Base-by-base conservation (phyloP, 495 filamentous ascomycete species). In the Hypoxylon fragiforme region DNA sequence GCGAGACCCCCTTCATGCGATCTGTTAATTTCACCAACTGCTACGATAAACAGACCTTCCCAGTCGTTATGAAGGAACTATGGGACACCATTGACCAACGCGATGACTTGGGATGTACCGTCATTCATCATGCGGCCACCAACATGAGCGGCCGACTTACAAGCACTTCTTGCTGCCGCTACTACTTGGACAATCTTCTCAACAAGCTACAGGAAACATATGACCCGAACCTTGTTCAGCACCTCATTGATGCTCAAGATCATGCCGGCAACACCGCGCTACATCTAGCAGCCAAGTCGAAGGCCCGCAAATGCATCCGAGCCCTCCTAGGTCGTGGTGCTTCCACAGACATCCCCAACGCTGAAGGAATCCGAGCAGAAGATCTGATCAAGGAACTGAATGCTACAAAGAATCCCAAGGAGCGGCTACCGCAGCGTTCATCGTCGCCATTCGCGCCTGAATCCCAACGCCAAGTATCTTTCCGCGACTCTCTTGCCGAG, bases 11-110 rank as follows among this genome's bases (percentile, higher is more conserved):
- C 0, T 79, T 98, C 37, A 95, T 97, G 78, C 85, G 91, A n/a
- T 86, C 88, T 12, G 91, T 97, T 21, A 77, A 92, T 48, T 98
- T 97, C 63, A 97, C 91, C 28, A 98, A 98, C 67, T 95, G 92
- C 63, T 91, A 87, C 68, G 92, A 97, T 62, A 94, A 89, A 68
- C 77, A 87, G 44, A 91, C 88, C 1, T 96, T 97, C 69, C 84
- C 88, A 0, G 74, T 75, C 11, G 78, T 97, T n/a, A 78, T 96
- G 50, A 85, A 87, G 52, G 77, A 95, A 30, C 78, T 98, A 3
- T 74, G 87, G 43, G 79, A 82, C 28, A 96, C 91, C 3, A 78
- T 97, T 30, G 83, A 83, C 15, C 80, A 80, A 38, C 75, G 82
- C 9, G 94, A 98, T 59, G 81, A 82, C 72, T 85, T 83, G 46